Base-by-base conservation (phyloP, 495 filamentous ascomycete species). In the Emericellopsis terricola region DNA sequence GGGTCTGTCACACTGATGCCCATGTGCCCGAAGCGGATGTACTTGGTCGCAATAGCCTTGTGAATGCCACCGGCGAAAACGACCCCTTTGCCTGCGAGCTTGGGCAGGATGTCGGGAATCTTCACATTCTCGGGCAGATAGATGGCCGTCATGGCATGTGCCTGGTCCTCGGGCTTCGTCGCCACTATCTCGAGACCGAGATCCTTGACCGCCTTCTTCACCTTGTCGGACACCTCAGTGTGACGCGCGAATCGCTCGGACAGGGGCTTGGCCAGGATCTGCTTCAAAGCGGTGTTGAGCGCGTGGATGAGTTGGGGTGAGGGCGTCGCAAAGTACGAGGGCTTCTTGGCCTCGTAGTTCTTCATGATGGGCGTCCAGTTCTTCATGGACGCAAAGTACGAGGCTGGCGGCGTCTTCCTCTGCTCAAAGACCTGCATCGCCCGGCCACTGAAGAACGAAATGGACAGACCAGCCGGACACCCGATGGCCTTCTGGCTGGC, bases 311-410 rank as follows among this genome's bases (percentile, higher is more conserved):
- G 74, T 57, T 97, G 89, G 4, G 89, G 92, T 9, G 83, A 79
- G 0, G 89, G 89, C 9, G 89, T 97, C 18, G 89, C 89, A 52
- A 97, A 97, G 63, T 97, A 97, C 9, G 83, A 92, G 28, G 91
- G 71, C 59, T 96, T 97, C 59, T 80, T 77, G 44, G 81, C 81
- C 62, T 97, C 89, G 60, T 97, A 97, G 53, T 94, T 94, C 62
- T 86, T 73, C 89, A 97, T 96, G 49, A 97, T 91, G 33, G 87
- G 89, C 26, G 87, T 64, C 89, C 89, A 97, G 57, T 97, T 96
- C 62, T 78, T 83, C 60, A 94, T 81, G 2, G 79, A 87, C 18
- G 81, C 85, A 52, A 94, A 97, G 64, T 94, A 97, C 6, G 83
- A 77, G 6, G 68, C 60, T 1, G 85, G 80, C 3, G 77, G 77